phyloP scores from a whole-genome alignment of 2,329 filamentous ascomycete species.

The Dactylellina sp. region DNA sequence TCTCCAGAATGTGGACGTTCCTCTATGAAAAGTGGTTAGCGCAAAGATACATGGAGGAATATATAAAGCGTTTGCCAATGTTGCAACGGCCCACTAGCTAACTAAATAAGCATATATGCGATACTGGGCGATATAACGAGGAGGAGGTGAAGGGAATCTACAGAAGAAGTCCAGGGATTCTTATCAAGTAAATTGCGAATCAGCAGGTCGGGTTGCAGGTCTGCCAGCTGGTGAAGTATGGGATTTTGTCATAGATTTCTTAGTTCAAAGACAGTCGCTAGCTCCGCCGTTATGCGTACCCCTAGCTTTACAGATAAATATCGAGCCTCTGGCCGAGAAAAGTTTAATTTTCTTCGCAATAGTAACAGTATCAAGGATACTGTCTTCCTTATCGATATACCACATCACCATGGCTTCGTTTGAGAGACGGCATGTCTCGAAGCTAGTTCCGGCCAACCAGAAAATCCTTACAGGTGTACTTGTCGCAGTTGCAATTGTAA shows the following conservation, averaged over 20 bases:
- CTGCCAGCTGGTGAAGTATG: too few relatives aligned
- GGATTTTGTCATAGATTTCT: too few relatives aligned
- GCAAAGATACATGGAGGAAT: not conserved
- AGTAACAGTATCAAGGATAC: not conserved
- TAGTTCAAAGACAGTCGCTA: not conserved
- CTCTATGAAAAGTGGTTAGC: not conserved
- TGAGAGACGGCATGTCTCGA: slow-evolving; percentile 32
- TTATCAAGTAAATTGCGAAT: slow-evolving; percentile 14
- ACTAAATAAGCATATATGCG: not conserved
- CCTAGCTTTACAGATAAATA: not conserved
- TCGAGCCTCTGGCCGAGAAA: not conserved
- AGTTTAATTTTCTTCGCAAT: not conserved
- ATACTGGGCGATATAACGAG: not conserved
- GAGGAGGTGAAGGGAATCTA: not conserved
- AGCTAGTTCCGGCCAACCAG: slow-evolving; percentile 32
- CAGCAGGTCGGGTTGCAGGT: not conserved
- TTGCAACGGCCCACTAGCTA: not conserved
- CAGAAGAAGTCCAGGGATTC: slow-evolving; percentile 4
- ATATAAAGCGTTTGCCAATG: not conserved
- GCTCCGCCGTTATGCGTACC: too few relatives aligned
- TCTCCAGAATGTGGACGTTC: not conserved
- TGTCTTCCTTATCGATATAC: not conserved
- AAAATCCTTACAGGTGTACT: slow-evolving; percentile 26
- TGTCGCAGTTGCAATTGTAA: slow-evolving; percentile 37
- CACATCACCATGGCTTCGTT: slow-evolving; percentile 25